These are phyloP conservation scores for Penicillium rolfsii DNA, from an alignment of 2,329 filamentous ascomycete species.

Conservation along the genomic window DNA sequence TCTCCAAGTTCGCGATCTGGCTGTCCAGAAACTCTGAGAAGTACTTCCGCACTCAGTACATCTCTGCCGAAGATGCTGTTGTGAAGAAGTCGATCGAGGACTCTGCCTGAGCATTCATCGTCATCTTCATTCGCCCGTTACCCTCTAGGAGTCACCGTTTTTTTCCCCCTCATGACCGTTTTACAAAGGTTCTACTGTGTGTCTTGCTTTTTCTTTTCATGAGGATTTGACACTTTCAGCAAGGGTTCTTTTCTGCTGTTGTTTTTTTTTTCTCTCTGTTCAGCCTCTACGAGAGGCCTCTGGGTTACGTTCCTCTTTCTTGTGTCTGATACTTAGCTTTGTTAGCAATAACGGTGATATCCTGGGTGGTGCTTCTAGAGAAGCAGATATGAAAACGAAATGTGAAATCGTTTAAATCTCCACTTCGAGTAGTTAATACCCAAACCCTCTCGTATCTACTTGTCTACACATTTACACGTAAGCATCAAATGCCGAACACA, in stretches of 20 bases:
- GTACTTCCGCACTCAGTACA: slow-evolving; percentile 66
- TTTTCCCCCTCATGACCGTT: neutral
- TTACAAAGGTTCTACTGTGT: neutral
- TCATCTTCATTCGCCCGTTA: neutral
- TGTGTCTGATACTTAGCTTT: neutral
- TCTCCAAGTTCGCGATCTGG: slow-evolving; percentile 84
- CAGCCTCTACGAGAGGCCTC: neutral
- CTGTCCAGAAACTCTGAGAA: slow-evolving; percentile 73
- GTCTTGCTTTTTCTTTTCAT: neutral
- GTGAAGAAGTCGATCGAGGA: slow-evolving; percentile 23
- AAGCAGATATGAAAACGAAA: slow-evolving; percentile 1
- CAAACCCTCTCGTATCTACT: neutral
- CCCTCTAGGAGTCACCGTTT: neutral
- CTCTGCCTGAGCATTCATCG: neutral
- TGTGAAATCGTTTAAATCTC: neutral
- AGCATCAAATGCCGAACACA: neutral
- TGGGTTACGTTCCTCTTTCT: neutral
- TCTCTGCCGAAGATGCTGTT: slow-evolving; percentile 46
- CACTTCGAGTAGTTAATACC: too few relatives aligned
- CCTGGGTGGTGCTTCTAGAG: slow-evolving; percentile 1
- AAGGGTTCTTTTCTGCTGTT: neutral
- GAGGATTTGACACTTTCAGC: neutral
- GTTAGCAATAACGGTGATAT: neutral
- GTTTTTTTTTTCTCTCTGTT: neutral
- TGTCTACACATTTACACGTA: neutral